Percentiles rank a stretch among this genome's conserved stretches.
These are phyloP conservation scores for Fusarium haematococcum DNA, from an alignment of 2,329 filamentous ascomycete genomes.

Conservation along the genomic window DNA sequence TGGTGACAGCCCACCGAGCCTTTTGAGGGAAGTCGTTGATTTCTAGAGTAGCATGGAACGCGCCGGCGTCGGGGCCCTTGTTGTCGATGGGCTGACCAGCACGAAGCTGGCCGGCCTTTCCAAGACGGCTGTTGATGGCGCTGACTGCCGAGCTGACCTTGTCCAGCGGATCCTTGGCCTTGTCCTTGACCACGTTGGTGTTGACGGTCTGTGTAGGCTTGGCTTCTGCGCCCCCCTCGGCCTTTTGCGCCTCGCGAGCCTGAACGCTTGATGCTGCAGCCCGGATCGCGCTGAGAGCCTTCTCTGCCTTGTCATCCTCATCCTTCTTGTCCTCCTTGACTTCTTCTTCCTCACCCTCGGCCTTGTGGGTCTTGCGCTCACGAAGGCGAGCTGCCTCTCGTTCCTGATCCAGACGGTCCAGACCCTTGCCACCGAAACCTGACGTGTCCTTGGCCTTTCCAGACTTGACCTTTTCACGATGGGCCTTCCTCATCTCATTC, in stretches of 20 bases:
- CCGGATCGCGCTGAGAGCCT: constrained; percentile 73
- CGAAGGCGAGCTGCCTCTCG: constrained; percentile 87
- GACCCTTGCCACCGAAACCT: constrained; percentile 94
- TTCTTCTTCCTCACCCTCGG: constrained; percentile 86
- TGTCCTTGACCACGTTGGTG: constrained; percentile 66
- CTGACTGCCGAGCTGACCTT: constrained; percentile 91
- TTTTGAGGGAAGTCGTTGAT: constrained; percentile 99
- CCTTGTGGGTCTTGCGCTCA: constrained; percentile 90
- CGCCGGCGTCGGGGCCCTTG: constrained; percentile 95
- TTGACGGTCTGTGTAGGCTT: constrained; percentile 60
- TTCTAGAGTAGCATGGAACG: constrained; percentile 95
- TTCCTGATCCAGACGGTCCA: constrained; percentile 91
- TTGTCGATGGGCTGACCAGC: constrained; percentile 97
- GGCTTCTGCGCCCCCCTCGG: constrained; percentile 52
- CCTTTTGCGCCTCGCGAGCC: constrained; percentile 62
- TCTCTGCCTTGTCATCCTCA: constrained; percentile 76
- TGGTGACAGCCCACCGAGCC: constrained; percentile 97
- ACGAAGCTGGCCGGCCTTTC: constrained; percentile 88
- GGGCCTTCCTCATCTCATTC: constrained; percentile 75
- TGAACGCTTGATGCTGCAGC: constrained; percentile 70
- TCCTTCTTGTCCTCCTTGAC: constrained; percentile 83
- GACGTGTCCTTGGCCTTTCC: constrained; percentile 91
- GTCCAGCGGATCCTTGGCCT: constrained; percentile 78
- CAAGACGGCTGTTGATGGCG: constrained; percentile 90
- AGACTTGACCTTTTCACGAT: constrained; percentile 90